Conservation (phyloP, 345 rosid species). For the Euphorbia lathyris region DNA sequence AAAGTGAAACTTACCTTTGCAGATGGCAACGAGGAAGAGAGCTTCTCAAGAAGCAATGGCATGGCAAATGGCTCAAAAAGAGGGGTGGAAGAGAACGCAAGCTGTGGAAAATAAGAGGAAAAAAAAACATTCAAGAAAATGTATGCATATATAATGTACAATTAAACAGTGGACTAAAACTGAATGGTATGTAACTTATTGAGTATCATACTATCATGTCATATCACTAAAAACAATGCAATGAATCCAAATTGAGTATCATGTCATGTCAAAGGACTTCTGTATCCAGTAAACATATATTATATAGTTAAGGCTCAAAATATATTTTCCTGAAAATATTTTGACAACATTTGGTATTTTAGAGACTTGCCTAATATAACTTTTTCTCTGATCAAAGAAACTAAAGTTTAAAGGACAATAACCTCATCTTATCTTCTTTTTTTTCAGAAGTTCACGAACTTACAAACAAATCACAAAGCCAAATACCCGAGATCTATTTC, state of each 20-base stretch:
- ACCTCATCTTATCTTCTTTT: too few species aligned
- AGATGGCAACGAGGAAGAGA: constrained; percentile 72
- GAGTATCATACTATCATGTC: neutral
- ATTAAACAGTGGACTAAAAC: neutral
- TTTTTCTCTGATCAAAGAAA: too few species aligned
- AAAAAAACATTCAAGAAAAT: neutral
- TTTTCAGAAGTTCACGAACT: too few species aligned
- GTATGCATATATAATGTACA: neutral
- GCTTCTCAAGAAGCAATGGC: constrained; percentile 88
- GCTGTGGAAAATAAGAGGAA: constrained; percentile 32
- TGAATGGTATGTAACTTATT: neutral
- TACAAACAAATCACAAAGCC: too few species aligned
- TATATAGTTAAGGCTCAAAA: too few species aligned
- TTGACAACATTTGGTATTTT: too few species aligned
- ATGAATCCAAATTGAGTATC: neutral
- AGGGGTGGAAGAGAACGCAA: constrained; percentile 77
- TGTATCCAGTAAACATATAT: too few species aligned
- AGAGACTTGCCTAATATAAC: too few species aligned
- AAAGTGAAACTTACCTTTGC: constrained; percentile 63
- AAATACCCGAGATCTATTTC: too few species aligned
- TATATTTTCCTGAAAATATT: too few species aligned
- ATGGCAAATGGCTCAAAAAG: constrained; percentile 83
- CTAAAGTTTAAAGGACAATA: too few species aligned
- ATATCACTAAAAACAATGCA: neutral
- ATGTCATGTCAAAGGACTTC: neutral